Evolutionary conservation across 768 basidiomycete species (phyloP), one percentile per base, ranked within the genome.

Genomic region (Russula sp.): DNA sequence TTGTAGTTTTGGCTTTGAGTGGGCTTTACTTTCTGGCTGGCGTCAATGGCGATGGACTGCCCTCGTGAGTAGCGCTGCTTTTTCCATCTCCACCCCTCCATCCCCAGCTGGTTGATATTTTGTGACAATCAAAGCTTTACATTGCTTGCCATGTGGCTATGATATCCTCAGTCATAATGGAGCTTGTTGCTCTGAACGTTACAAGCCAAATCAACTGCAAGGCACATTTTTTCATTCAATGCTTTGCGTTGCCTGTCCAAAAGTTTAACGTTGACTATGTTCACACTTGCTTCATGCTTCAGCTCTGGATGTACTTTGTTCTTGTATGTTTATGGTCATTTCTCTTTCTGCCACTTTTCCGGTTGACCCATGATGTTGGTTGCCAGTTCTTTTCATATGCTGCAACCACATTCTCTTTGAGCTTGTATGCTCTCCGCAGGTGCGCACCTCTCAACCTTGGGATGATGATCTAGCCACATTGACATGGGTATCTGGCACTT

Each of bases 401-500:
- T 1, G n/a, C 65, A 7, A 38, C 49, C 5, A 7, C 65, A 18
- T 25, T 64, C 13, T n/a, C 65, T 34, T 50, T 65, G 51, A 45
- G 46, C 14, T 32, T 65, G 32, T 65, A 64, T 46, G 42, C 43
- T 32, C 39, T 65, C 50, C 65, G 65, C 47, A 25, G 39, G 65
- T 65, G 32, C 41, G 65, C 25, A 29, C 18, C 13, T 7, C 36
- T 7, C 36, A 16, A 47, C 14, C 20, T 42, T 5, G 49, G n/a
- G 25, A 29, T 29, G 25, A 13, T 47, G 34, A 16, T 45, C 2
- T 14, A 16, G 43, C 7, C 25, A 16, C 5, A 36, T 35, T 51
- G 25, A 52, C 5, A 35, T n/a, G 63, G 66, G 32, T 76, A 75
- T 64, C 66, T 68, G 43, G 63, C 60, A 14, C 70, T 77, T 48